These are phyloP conservation scores for Crithidia expoeki DNA, from an alignment of 208 protist species.

Conservation along the genomic window DNA sequence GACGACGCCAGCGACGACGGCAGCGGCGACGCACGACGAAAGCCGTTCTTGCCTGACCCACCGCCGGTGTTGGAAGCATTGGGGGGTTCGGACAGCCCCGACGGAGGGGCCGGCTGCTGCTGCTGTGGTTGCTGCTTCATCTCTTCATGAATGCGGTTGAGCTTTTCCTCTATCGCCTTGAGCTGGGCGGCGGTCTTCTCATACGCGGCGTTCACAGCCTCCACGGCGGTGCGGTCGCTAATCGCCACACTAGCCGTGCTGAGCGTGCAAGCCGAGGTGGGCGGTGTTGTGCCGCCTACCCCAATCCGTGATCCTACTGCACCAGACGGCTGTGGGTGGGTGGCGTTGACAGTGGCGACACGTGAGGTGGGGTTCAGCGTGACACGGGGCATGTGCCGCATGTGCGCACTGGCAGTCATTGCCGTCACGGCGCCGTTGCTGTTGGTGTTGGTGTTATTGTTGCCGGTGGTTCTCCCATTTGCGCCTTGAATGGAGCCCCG, in stretches of 20 bases:
- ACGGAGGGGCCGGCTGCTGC: background rate
- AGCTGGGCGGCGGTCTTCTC: conserved; percentile 47
- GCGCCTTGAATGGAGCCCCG: background rate
- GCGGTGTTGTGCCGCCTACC: background rate
- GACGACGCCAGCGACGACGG: conserved; percentile 3
- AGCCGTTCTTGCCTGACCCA: background rate
- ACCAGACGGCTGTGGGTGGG: background rate
- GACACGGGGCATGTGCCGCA: conserved; percentile 22
- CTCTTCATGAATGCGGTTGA: conserved; percentile 61
- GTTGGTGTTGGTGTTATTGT: background rate
- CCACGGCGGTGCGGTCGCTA: conserved; percentile 11
- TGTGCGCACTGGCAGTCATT: background rate
- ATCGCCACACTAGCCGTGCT: too few species aligned
- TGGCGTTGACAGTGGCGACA: conserved; percentile 8
- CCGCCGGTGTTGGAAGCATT: background rate
- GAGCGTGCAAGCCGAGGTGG: background rate
- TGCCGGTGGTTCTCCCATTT: background rate
- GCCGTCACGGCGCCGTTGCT: background rate
- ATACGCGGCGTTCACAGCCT: conserved; percentile 30
- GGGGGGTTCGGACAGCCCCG: background rate
- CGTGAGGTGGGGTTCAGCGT: conserved; percentile 31
- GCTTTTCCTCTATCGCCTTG: conserved; percentile 49
- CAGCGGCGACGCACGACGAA: conserved; percentile 5
- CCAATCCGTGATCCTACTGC: background rate
- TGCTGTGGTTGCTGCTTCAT: conserved; percentile 22